A percentile compares a stretch with the other conserved stretches of the same genome.
These are phyloP conservation scores for Kluyveromyces siamensis DNA, from an alignment of 805 yeast genomes.

Conservation along the genomic window DNA sequence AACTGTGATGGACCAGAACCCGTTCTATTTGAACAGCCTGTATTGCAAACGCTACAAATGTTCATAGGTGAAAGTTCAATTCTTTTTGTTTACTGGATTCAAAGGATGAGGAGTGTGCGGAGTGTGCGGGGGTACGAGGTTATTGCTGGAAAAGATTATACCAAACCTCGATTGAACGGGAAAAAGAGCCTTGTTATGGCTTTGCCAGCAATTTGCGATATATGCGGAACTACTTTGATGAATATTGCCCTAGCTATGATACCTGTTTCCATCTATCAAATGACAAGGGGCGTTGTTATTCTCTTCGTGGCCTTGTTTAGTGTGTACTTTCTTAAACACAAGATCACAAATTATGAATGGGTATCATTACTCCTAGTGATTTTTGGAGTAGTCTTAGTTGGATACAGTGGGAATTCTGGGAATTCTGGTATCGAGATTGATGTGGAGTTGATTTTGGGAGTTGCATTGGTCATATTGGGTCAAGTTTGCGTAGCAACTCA, in stretches of 20 bases:
- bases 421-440: constrained; percentile 5
- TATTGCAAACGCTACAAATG: constrained; percentile 73
- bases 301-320: constrained; percentile 68
- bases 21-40: constrained; percentile 60
- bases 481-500: constrained; percentile 66
- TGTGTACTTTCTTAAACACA: constrained; percentile 48
- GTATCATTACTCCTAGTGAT: constrained; percentile 52
- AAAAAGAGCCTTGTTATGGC: constrained; percentile 33
- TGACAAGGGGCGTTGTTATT: constrained; percentile 76
- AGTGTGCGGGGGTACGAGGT: background rate
- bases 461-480: constrained; percentile 48
- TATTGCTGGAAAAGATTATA: background rate
- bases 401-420: constrained; percentile 50
- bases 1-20: constrained; percentile 26
- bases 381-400: constrained; percentile 63
- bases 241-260: constrained; percentile 65
- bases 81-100: constrained; percentile 31
- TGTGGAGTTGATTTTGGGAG: constrained; percentile 42
- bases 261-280: constrained; percentile 75
- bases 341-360: constrained; percentile 60
- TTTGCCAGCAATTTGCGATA: constrained; percentile 63
- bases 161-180: constrained; percentile 9
- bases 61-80: constrained; percentile 57
- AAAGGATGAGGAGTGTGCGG: constrained; percentile 9
- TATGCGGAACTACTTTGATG: constrained; percentile 65